phyloP scores from a whole-genome alignment of 805 yeast genomes.

The Candida nitratophila region DNA sequence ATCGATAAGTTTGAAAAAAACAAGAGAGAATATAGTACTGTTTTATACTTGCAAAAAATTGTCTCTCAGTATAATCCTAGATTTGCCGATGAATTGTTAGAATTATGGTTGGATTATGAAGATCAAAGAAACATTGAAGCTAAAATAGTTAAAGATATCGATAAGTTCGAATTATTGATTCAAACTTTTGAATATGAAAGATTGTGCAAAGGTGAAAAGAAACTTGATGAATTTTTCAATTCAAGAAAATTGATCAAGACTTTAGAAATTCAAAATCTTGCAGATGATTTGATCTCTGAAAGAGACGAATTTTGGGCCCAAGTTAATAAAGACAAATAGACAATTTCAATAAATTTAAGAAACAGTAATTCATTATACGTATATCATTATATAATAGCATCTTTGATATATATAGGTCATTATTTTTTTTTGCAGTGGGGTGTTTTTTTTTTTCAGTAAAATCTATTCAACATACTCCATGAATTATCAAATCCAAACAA shows the following conservation, averaged over 20 bases:
- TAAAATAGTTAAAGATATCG: conserved; percentile 86
- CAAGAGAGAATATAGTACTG: conserved; percentile 69
- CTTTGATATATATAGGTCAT: neutral
- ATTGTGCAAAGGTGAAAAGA: conserved; percentile 45
- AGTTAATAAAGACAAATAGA: neutral
- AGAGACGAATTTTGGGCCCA: conserved; percentile 35
- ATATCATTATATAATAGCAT: too few relatives aligned
- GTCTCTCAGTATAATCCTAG: conserved; percentile 55
- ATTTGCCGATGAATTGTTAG: conserved; percentile 59
- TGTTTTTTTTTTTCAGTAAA: conserved; percentile 5
- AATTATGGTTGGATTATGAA: conserved; percentile 87
- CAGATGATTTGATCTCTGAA: conserved; percentile 47
- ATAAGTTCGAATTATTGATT: conserved; percentile 79
- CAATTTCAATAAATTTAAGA: too few relatives aligned
- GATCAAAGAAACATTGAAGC: conserved; percentile 78
- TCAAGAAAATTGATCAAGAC: conserved; percentile 62
- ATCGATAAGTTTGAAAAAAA: conserved; percentile 78
- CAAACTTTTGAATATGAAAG: conserved; percentile 84
- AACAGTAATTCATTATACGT: too few relatives aligned
- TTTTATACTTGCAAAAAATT: conserved; percentile 54
- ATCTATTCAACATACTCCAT: conserved; percentile 27
- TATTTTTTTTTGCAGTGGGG: neutral
- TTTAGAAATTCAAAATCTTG: conserved; percentile 61
- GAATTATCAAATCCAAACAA: conserved; percentile 87
- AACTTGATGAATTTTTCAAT: conserved; percentile 61